A percentile compares a stretch with the other conserved stretches of the same genome.
phyloP scores from a whole-genome alignment of 75 land plant genomes.

The Adiantum capillusveneris region DNA sequence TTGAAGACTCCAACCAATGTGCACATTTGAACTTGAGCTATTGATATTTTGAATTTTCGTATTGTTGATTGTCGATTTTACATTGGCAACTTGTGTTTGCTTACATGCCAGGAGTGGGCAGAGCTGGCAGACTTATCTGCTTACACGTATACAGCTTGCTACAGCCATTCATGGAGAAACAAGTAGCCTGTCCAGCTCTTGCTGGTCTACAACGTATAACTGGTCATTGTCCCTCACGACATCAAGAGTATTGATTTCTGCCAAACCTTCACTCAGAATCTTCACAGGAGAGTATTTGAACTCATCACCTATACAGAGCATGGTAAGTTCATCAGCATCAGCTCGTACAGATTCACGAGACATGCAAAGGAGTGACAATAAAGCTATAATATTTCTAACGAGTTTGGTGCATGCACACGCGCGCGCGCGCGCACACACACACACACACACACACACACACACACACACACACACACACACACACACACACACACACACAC shows the following conservation, averaged over 20 bases:
- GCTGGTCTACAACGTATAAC: slow-evolving; percentile 7
- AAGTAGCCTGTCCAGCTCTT: slow-evolving; percentile 13
- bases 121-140: too few relatives aligned
- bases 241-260: slow-evolving; percentile 10
- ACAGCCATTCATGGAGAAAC: neutral
- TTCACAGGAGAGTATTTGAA: slow-evolving; percentile 12
- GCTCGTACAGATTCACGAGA: too few relatives aligned
- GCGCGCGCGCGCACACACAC: neutral
- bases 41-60: too few relatives aligned
- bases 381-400: neutral
- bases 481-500: neutral
- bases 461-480: neutral
- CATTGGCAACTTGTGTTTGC: too few relatives aligned
- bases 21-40: too few relatives aligned
- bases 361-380: too few relatives aligned
- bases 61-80: too few relatives aligned
- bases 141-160: too few relatives aligned
- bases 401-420: neutral
- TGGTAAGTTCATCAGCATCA: neutral
- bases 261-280: slow-evolving; percentile 11
- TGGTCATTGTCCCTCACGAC: slow-evolving; percentile 8
- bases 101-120: too few relatives aligned
- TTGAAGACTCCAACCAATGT: too few relatives aligned
- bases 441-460: too few relatives aligned
- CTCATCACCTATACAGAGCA: slow-evolving; percentile 3